A percentile compares a stretch with the other conserved stretches of the same genome.
phyloP scores from a whole-genome alignment of 2,329 filamentous ascomycete genomes.

The Pseudovirgaria hyperparasitica region DNA sequence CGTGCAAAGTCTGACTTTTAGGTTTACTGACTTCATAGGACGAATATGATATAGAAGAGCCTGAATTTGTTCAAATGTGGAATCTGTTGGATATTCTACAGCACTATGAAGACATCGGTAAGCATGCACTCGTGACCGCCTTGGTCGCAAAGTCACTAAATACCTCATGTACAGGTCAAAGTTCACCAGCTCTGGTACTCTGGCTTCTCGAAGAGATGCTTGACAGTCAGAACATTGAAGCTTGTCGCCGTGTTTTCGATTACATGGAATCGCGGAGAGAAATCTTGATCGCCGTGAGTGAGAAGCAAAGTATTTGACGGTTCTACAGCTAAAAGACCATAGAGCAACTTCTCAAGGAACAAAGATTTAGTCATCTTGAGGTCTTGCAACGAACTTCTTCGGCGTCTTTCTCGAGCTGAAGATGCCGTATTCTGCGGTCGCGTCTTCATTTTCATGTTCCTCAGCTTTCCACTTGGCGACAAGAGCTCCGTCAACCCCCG shows the following conservation, averaged over 20 bases:
- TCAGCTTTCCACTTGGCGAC: slow-evolving; percentile 91
- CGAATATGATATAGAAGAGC: slow-evolving; percentile 60
- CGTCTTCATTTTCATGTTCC: slow-evolving; percentile 97
- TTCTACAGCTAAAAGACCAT: slow-evolving; percentile 11
- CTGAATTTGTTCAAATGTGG: slow-evolving; percentile 76
- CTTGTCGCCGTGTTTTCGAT: slow-evolving; percentile 83
- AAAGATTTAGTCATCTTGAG: slow-evolving; percentile 85
- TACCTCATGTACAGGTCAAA: slow-evolving; percentile 30
- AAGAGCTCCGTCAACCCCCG: slow-evolving; percentile 94
- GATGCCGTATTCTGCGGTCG: slow-evolving; percentile 95
- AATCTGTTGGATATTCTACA: slow-evolving; percentile 88
- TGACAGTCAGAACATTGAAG: slow-evolving; percentile 88
- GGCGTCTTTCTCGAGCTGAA: slow-evolving; percentile 84
- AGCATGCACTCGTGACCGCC: slow-evolving; percentile 26
- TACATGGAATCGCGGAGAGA: slow-evolving; percentile 90
- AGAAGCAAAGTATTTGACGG: slow-evolving; percentile 1
- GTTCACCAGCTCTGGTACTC: slow-evolving; percentile 70
- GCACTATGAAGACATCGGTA: slow-evolving; percentile 70
- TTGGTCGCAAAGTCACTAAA: slow-evolving; percentile 2
- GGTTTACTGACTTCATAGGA: slow-evolving; percentile 37
- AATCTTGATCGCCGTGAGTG: slow-evolving; percentile 60
- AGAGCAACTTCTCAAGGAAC: slow-evolving; percentile 32
- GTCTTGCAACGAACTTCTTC: slow-evolving; percentile 89
- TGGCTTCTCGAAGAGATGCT: slow-evolving; percentile 90
- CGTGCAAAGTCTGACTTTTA: slow-evolving; percentile 3